A percentile compares a stretch with the other conserved stretches of the same genome.
Evolutionary conservation across 2,329 filamentous ascomycete species (phyloP).

Genomic region (Albifimbria verrucaria): DNA sequence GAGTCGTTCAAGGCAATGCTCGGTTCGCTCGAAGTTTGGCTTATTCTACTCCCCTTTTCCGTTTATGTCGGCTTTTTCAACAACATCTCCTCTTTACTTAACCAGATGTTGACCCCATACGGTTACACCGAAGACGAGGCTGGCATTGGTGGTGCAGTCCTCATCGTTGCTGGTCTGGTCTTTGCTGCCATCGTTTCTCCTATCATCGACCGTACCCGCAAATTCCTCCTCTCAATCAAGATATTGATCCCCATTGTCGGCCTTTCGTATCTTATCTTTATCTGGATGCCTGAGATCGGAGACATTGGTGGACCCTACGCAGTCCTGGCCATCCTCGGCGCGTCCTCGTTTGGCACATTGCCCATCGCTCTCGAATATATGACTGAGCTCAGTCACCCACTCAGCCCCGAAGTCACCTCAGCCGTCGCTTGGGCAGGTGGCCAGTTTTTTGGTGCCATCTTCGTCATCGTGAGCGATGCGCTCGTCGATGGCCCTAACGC

Average conservation of each 20-base stretch:
- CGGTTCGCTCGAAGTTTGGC: conserved; percentile 68
- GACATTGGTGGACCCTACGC: conserved; percentile 68
- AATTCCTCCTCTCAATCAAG: conserved; percentile 71
- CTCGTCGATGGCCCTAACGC: conserved; percentile 53
- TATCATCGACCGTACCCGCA: conserved; percentile 80
- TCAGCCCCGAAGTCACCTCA: conserved; percentile 80
- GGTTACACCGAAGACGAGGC: conserved; percentile 79
- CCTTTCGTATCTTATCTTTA: conserved; percentile 69
- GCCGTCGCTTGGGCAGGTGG: conserved; percentile 84
- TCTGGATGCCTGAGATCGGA: conserved; percentile 68
- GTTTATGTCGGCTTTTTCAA: conserved; percentile 94
- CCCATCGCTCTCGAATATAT: conserved; percentile 85
- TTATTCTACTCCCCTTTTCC: conserved; percentile 76
- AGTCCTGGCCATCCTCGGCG: conserved; percentile 73
- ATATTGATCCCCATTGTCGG: conserved; percentile 71
- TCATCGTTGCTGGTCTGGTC: conserved; percentile 86
- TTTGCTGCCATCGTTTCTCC: conserved; percentile 73
- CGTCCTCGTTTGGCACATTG: conserved; percentile 73
- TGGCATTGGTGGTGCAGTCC: conserved; percentile 82
- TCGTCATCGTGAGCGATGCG: conserved; percentile 79
- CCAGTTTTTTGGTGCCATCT: conserved; percentile 79
- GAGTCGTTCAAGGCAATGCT: conserved; percentile 50
- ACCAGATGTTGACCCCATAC: conserved; percentile 86
- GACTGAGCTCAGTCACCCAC: conserved; percentile 82
- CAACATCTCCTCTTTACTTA: conserved; percentile 79